A percentile compares a stretch with the other conserved stretches of the same genome.
These are phyloP conservation scores for Geoglossum glabrum DNA, from an alignment of 495 filamentous ascomycete species.

Conservation along the genomic window DNA sequence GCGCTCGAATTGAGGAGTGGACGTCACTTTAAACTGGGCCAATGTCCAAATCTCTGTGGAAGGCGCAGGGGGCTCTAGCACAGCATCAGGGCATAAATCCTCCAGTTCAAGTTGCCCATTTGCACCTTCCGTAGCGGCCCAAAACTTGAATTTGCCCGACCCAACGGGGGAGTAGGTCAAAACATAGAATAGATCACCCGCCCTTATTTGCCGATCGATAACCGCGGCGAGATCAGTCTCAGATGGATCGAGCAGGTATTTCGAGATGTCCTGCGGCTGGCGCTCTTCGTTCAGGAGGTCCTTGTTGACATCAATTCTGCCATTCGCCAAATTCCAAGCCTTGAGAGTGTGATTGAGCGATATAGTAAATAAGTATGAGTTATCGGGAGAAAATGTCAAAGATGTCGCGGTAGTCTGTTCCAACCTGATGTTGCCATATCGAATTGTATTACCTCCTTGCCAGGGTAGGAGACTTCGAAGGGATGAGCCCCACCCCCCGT, in stretches of 20 bases:
- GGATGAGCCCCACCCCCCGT: constrained; percentile 55
- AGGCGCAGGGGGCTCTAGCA: constrained; percentile 48
- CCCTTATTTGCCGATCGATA: constrained; percentile 32
- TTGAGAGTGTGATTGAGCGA: constrained; percentile 72
- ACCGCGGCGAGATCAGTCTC: constrained; percentile 53
- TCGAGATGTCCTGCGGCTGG: constrained; percentile 33
- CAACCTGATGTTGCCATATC: constrained; percentile 42
- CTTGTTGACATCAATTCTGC: constrained; percentile 46
- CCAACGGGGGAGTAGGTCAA: constrained; percentile 75
- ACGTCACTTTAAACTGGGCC: constrained; percentile 57
- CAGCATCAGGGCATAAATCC: constrained; percentile 42
- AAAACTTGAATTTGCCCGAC: constrained; percentile 88
- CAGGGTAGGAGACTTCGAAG: constrained; percentile 53
- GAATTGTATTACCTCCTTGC: constrained; percentile 41
- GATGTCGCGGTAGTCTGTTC: constrained; percentile 43
- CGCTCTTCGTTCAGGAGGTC: constrained; percentile 44
- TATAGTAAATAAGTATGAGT: constrained; percentile 58
- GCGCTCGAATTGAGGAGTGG: constrained; percentile 26
- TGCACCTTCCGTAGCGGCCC: constrained; percentile 48
- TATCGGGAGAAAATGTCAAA: constrained; percentile 41
- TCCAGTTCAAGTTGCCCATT: constrained; percentile 40
- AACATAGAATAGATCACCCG: constrained; percentile 46
- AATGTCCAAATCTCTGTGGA: constrained; percentile 66
- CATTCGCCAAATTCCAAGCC: constrained; percentile 63
- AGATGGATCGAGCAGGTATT: constrained; percentile 58